Evolutionary conservation across 1,284 basidiomycete genomes (phyloP).

Genomic region (Testicularia cyperi): DNA sequence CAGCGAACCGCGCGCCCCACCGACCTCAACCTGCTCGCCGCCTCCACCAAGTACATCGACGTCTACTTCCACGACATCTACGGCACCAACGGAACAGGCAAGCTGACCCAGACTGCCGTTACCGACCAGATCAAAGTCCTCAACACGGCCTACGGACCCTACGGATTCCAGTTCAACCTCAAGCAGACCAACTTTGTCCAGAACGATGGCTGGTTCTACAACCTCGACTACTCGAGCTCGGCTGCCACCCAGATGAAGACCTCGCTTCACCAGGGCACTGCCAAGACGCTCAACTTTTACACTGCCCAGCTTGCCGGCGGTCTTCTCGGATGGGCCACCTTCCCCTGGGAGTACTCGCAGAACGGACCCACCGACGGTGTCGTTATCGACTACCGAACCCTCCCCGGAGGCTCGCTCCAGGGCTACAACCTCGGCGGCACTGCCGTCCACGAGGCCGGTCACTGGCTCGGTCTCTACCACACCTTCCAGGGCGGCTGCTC

Average conservation of each 20-base stretch:
- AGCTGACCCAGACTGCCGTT: constrained; percentile 14
- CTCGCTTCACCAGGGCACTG: constrained; percentile 63
- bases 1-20: too few species aligned
- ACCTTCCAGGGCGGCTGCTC: constrained; percentile 68
- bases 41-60: constrained; percentile 16
- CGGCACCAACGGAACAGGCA: constrained; percentile 19
- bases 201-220: constrained; percentile 65
- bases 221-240: constrained; percentile 61
- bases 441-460: constrained; percentile 65
- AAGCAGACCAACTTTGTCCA: constrained; percentile 61
- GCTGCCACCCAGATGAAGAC: constrained; percentile 66
- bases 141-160: constrained; percentile 63
- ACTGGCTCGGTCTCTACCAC: constrained; percentile 66
- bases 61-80: constrained; percentile 42
- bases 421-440: constrained; percentile 66
- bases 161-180: constrained; percentile 64
- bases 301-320: constrained; percentile 59
- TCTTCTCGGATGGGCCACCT: constrained; percentile 63
- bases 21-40: constrained; percentile 23
- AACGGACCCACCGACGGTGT: constrained; percentile 16
- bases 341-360: constrained; percentile 56
- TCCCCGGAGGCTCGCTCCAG: constrained; percentile 64
- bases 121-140: constrained; percentile 64
- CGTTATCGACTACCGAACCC: constrained; percentile 53
- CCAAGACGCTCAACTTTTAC: constrained; percentile 65